phyloP scores from a whole-genome alignment of 163 green algal genomes.

The Trebouxia gelatinosa region DNA sequence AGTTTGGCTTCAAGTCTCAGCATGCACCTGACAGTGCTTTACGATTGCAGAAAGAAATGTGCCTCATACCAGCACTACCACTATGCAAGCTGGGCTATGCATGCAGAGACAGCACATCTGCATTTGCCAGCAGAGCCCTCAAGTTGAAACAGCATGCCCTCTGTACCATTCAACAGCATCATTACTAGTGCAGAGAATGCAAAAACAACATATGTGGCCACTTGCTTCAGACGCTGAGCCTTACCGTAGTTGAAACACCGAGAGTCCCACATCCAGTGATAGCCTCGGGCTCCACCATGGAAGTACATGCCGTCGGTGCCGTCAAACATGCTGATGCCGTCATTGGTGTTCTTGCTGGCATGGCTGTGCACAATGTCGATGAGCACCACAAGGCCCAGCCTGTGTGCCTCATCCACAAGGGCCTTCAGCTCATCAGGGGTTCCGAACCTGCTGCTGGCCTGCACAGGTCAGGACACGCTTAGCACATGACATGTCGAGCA shows the following conservation, averaged over 20 bases:
- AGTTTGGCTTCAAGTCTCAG: no score
- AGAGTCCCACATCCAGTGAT: constrained; percentile 96
- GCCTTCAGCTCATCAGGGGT: constrained; percentile 98
- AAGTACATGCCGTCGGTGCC: constrained; percentile 90
- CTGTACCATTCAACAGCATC: no score
- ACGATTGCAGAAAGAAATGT: no score
- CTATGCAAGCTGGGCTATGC: no score
- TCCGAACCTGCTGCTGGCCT: constrained; percentile 79
- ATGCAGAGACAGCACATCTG: no score
- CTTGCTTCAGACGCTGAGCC: no score
- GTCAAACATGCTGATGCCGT: constrained; percentile 96
- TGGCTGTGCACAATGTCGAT: constrained; percentile 97
- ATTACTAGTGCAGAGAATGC: no score
- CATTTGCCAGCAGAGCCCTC: no score
- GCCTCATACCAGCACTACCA: no score
- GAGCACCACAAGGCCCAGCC: constrained; percentile 88
- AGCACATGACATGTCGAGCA: constrained; percentile 93
- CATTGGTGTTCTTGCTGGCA: constrained; percentile 77
- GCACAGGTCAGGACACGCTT: constrained; percentile 71
- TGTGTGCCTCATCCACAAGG: constrained; percentile 89
- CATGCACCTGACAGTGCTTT: no score
- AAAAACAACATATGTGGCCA: no score
- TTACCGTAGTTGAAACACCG: constrained; percentile 92
- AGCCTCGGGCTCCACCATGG: constrained; percentile 80
- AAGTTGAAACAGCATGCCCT: no score